Conservation (phyloP, 306 rosid genomes). For the Alnus rubra region DNA sequence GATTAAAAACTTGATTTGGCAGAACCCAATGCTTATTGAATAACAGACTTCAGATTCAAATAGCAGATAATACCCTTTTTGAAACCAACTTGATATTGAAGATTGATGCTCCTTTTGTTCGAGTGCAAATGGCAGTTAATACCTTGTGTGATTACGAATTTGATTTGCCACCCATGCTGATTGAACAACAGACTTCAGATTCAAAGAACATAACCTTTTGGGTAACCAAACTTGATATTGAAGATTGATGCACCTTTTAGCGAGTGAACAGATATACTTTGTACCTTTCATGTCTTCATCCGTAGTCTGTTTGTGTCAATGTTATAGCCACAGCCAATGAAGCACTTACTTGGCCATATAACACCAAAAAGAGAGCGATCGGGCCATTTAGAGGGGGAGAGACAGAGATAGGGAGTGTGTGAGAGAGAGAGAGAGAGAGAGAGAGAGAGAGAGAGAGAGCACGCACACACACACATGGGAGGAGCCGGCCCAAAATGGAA, state of each 20-base stretch:
- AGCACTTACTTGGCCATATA: too few species aligned
- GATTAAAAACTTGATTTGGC: background rate
- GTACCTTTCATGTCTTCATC: background rate
- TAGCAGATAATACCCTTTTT: too few species aligned
- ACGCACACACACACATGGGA: conserved; percentile 19
- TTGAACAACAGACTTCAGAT: too few species aligned
- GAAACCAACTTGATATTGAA: too few species aligned
- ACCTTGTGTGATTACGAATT: background rate
- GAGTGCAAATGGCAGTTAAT: background rate
- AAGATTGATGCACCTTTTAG: background rate
- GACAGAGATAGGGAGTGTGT: too few species aligned
- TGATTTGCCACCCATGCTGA: too few species aligned
- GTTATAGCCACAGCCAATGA: background rate
- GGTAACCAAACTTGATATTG: background rate
- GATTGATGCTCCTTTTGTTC: too few species aligned
- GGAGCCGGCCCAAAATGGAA: conserved; percentile 28
- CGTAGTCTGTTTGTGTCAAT: background rate
- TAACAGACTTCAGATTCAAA: too few species aligned
- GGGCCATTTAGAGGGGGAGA: too few species aligned
- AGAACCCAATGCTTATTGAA: background rate
- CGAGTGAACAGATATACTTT: background rate
- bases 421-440: too few species aligned
- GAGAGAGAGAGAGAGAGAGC: conserved; percentile 2
- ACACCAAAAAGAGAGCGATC: too few species aligned
- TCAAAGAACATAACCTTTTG: too few species aligned